Evolutionary conservation across 345 rosid genomes (phyloP).

Genomic region (Lumnitzera littorea): DNA sequence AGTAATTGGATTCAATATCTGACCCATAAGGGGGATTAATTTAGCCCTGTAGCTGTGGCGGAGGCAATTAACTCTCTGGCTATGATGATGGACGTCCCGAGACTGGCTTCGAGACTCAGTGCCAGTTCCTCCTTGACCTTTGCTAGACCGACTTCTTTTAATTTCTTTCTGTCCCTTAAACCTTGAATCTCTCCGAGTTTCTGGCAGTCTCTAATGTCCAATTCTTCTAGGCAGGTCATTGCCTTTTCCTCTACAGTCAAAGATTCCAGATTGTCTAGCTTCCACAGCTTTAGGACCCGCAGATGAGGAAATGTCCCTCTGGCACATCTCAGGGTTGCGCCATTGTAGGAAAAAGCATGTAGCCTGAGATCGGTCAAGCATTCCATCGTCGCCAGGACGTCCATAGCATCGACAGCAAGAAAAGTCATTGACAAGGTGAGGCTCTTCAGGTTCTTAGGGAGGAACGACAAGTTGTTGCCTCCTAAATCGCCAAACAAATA

Average conservation of each 20-base stretch:
- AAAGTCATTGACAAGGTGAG: conserved; percentile 29
- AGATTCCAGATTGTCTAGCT: conserved; percentile 14
- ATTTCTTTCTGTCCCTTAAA: neutral
- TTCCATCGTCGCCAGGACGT: conserved; percentile 5
- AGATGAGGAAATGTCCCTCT: conserved; percentile 17
- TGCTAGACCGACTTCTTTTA: too few relatives aligned
- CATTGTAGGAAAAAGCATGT: conserved; percentile 15
- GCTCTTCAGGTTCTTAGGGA: conserved; percentile 19
- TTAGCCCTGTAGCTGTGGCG: too few relatives aligned
- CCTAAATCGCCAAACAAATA: conserved; percentile 24
- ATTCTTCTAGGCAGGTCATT: conserved; percentile 14
- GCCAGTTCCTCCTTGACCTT: too few relatives aligned
- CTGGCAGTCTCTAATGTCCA: conserved; percentile 28
- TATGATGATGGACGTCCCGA: too few relatives aligned
- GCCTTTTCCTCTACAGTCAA: conserved; percentile 9
- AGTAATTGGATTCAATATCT: too few relatives aligned
- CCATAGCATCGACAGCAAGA: conserved; percentile 19
- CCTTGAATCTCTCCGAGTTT: conserved; percentile 1
- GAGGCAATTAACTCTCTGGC: too few relatives aligned
- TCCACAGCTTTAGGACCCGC: conserved; percentile 26
- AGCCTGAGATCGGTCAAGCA: conserved; percentile 24
- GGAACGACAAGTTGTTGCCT: neutral
- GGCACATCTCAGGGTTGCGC: conserved; percentile 13
- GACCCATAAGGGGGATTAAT: too few relatives aligned
- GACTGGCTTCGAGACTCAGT: too few relatives aligned